phyloP scores from a whole-genome alignment of 2,329 filamentous ascomycete genomes.

The Fusarium sp. region DNA sequence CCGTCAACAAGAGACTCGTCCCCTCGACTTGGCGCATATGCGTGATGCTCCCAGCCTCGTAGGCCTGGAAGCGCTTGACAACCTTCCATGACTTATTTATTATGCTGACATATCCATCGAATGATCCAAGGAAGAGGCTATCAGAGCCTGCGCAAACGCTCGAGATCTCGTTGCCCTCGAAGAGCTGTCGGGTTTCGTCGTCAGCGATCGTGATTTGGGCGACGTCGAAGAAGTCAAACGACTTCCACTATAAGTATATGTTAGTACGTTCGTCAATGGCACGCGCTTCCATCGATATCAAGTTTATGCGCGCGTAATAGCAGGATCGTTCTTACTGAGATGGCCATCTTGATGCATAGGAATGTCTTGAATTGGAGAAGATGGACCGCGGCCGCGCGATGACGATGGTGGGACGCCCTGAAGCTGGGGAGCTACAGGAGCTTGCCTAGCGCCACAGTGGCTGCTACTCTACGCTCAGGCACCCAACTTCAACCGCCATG shows the following conservation, averaged over 20 bases:
- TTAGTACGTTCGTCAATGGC: slow-evolving; percentile 13
- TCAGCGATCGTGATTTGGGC: slow-evolving; percentile 85
- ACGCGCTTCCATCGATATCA: neutral
- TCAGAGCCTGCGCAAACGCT: slow-evolving; percentile 89
- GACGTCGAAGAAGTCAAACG: slow-evolving; percentile 99
- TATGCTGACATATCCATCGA: slow-evolving; percentile 89
- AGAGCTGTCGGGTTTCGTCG: slow-evolving; percentile 82
- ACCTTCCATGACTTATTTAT: slow-evolving; percentile 90
- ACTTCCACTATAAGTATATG: slow-evolving; percentile 83
- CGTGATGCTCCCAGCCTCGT: slow-evolving; percentile 84
- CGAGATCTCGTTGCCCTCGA: slow-evolving; percentile 87
- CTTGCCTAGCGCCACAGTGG: slow-evolving; percentile 50
- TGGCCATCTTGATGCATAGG: slow-evolving; percentile 55
- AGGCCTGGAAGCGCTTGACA: slow-evolving; percentile 87
- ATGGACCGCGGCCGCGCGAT: slow-evolving; percentile 48
- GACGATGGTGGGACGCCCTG: slow-evolving; percentile 52
- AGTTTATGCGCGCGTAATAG: neutral
- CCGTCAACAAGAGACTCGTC: slow-evolving; percentile 87
- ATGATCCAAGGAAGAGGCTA: slow-evolving; percentile 89
- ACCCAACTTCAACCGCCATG: neutral
- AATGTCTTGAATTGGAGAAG: slow-evolving; percentile 42
- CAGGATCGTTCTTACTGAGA: slow-evolving; percentile 50
- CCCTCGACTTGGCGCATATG: slow-evolving; percentile 94
- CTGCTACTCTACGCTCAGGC: slow-evolving; percentile 26
- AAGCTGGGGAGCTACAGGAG: slow-evolving; percentile 46